Percentiles rank a stretch among this genome's conserved stretches.
phyloP scores from a whole-genome alignment of 345 rosid species.

The Pseudoturritis turrita region DNA sequence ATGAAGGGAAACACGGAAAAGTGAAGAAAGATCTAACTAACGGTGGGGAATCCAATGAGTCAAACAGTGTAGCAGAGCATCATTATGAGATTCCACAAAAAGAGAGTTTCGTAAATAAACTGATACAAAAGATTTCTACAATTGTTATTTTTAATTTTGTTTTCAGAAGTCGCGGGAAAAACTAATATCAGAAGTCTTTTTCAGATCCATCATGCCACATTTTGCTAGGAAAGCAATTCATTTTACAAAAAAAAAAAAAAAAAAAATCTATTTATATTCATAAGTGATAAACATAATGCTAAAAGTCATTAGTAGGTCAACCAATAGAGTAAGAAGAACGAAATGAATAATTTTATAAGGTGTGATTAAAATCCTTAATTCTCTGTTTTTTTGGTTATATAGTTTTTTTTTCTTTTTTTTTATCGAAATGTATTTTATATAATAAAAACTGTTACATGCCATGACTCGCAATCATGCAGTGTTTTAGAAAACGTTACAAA shows the following conservation, averaged over 20 bases:
- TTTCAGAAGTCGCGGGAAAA: no score
- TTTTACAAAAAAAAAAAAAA: not conserved
- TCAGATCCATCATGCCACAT: not conserved
- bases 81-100: slow-evolving; percentile 32
- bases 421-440: no score
- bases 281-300: not conserved
- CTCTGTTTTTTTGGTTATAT: not conserved
- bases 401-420: no score
- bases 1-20: slow-evolving; percentile 4
- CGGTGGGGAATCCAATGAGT: slow-evolving; percentile 26
- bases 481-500: no score
- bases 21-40: not conserved
- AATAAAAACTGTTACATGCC: no score
- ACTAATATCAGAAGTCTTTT: not conserved
- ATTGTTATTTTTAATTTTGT: not conserved
- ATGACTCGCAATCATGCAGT: no score
- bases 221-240: not conserved
- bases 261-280: no score
- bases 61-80: slow-evolving; percentile 21
- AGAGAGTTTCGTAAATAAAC: not conserved
- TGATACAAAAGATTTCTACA: not conserved
- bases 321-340: no score
- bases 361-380: not conserved
- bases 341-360: not conserved
- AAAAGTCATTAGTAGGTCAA: no score